These are phyloP conservation scores for Colletotrichum paranaense DNA, from an alignment of 2,329 filamentous ascomycete genomes.

Conservation along the genomic window DNA sequence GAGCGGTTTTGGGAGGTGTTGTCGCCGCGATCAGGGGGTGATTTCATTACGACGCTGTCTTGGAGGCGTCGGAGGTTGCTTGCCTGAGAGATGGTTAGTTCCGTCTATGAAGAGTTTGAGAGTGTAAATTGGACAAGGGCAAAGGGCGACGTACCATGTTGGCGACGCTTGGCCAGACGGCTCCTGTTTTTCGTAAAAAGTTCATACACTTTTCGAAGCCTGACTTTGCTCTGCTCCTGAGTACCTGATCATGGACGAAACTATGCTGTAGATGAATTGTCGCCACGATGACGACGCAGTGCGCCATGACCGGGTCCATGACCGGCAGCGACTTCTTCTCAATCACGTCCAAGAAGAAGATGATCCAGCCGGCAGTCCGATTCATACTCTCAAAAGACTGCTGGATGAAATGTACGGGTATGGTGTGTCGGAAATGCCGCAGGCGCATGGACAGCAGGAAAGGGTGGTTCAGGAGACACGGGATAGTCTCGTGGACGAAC, in stretches of 20 bases:
- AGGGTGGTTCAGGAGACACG: constrained; percentile 65
- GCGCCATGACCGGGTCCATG: constrained; percentile 48
- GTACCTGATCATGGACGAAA: constrained; percentile 49
- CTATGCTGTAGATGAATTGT: constrained; percentile 66
- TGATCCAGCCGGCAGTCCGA: constrained; percentile 63
- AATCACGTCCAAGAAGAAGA: constrained; percentile 61
- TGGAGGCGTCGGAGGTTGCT: constrained; percentile 45
- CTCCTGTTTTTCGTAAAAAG: constrained; percentile 40
- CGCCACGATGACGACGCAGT: constrained; percentile 62
- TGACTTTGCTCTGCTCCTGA: constrained; percentile 39
- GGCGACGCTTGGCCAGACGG: constrained; percentile 40
- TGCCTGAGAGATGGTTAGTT: constrained; percentile 23
- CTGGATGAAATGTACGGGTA: constrained; percentile 65
- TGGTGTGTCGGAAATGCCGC: constrained; percentile 61
- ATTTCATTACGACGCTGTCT: constrained; percentile 43
- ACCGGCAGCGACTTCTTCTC: constrained; percentile 55
- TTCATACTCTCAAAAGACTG: constrained; percentile 63
- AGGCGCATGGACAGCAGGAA: constrained; percentile 64
- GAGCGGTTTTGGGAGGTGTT: constrained; percentile 21
- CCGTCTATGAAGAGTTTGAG: too few species aligned
- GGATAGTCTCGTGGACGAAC: constrained; percentile 63
- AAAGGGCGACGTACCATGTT: constrained; percentile 38
- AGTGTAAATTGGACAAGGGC: too few species aligned
- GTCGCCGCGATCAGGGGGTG: not conserved
- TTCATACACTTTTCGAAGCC: constrained; percentile 43